Base-by-base conservation (phyloP, 139 green algal species). In the Picochlorum sp. region DNA sequence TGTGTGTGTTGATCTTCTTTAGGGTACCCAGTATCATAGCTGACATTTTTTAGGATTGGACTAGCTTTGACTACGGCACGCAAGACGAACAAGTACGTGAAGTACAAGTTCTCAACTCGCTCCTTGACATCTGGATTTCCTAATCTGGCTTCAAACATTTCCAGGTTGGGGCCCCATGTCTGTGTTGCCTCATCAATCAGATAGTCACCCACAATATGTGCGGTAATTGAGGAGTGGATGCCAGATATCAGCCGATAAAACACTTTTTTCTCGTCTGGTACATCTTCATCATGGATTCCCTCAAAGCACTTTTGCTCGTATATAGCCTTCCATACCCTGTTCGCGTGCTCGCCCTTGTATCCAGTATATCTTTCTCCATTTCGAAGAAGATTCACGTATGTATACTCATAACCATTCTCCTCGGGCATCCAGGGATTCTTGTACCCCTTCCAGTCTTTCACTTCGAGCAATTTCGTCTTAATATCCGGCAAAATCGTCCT, bases 331-430 rank as follows among this genome's bases (percentile, higher is more conserved):
- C 92, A 98, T 49, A 98, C 88, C 23, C 85, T 80, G 41, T 90
- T 75, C 14, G 92, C 82, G 69, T 94, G 78, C 74, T 96, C 88
- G 7, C 90, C 90, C 70, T 86, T 81, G 65, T 68, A 83, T 45
- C 90, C 93, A 14, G 93, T 98, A 81, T 92, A 98, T 16, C 86
- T 74, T 81, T 98, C 93, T 10, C 80, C 79, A 79, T 98, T 98
- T 26, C 83, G 74, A 38, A 85, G 66, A 34, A 98, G 73, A 77
- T 98, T 94, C 71, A 98, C 89, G 78, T 97, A 97, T 55, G 81
- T 69, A 71, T 89, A 94, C 21, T 96, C 82, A n/a, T 86, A 73
- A 8, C 78, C 73, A 0, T 83, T 75, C 7, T 95, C 78, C 51
- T 94, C 85, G 2, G 78, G 75, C 84, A 96, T 94, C 91, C 91